Evolutionary conservation across 2,329 filamentous ascomycete species (phyloP).

Genomic region (Mycocentrospora acerina): DNA sequence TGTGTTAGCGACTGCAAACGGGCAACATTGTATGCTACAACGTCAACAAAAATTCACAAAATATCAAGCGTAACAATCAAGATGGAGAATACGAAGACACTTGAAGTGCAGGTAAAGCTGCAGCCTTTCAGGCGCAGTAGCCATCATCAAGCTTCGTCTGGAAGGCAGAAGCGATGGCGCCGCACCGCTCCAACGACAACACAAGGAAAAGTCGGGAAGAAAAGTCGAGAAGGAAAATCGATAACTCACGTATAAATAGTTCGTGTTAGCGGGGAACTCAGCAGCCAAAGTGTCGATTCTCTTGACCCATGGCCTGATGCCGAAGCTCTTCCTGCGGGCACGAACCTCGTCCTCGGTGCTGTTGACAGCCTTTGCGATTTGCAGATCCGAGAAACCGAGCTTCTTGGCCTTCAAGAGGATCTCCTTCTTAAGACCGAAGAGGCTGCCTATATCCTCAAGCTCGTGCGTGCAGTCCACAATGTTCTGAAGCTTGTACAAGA

Average conservation of each 20-base stretch:
- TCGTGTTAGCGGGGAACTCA: conserved; percentile 69
- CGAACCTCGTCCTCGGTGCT: conserved; percentile 89
- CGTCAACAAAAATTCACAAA: too few relatives aligned
- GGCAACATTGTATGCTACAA: not conserved
- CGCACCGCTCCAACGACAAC: too few relatives aligned
- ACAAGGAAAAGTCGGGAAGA: not conserved
- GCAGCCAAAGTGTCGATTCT: conserved; percentile 97
- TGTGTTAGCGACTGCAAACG: conserved; percentile 8
- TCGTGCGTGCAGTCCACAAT: conserved; percentile 88
- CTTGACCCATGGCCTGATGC: conserved; percentile 94
- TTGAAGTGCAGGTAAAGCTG: too few relatives aligned
- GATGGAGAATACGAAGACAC: too few relatives aligned
- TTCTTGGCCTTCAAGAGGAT: conserved; percentile 92
- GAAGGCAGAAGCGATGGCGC: too few relatives aligned
- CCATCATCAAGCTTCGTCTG: too few relatives aligned
- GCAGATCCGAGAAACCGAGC: conserved; percentile 94
- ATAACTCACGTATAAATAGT: conserved; percentile 58
- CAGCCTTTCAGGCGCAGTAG: too few relatives aligned
- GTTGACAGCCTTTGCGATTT: conserved; percentile 85
- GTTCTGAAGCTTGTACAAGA: conserved; percentile 97
- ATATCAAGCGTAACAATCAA: too few relatives aligned
- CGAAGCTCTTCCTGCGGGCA: conserved; percentile 78
- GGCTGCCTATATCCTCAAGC: conserved; percentile 78
- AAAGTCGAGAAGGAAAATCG: conserved; percentile 1
- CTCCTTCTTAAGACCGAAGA: conserved; percentile 85